Evolutionary conservation across 371 early-diverging fungal species (phyloP).

Genomic region (Apophysomyces trapeziformis): DNA sequence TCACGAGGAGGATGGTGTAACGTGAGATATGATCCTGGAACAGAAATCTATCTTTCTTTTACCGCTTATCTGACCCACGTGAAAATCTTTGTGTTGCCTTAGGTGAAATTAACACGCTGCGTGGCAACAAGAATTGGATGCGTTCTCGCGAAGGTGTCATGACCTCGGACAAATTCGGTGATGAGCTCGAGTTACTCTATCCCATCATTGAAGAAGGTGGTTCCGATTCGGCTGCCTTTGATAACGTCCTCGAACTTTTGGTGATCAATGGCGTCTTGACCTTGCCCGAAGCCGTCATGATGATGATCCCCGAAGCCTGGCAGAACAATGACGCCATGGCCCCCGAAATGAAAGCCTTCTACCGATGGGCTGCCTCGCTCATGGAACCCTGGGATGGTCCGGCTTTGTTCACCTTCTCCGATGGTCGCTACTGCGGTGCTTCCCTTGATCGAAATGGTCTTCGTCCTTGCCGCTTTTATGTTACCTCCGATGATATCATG

Average conservation of each 20-base stretch:
- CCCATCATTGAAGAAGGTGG: conserved; percentile 97
- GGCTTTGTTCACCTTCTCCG: conserved; percentile 94
- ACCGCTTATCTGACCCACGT: not conserved
- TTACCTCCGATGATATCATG: conserved; percentile 92
- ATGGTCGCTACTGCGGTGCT: conserved; percentile 96
- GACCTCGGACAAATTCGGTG: conserved; percentile 78
- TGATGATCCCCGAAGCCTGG: conserved; percentile 98
- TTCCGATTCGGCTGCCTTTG: conserved; percentile 95
- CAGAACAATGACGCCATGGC: conserved; percentile 87
- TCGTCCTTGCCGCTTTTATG: conserved; percentile 95
- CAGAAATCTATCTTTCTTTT: not conserved
- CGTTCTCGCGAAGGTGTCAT: conserved; percentile 95
- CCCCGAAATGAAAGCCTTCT: conserved; percentile 88
- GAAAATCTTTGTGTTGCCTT: not conserved
- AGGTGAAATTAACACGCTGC: conserved; percentile 97
- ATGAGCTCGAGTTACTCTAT: conserved; percentile 80
- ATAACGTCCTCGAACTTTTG: conserved; percentile 94
- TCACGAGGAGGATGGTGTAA: too few relatives aligned
- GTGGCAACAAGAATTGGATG: conserved; percentile 99
- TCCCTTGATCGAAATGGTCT: conserved; percentile 96
- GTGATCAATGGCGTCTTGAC: conserved; percentile 89
- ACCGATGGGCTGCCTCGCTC: conserved; percentile 94
- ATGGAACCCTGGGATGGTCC: conserved; percentile 99
- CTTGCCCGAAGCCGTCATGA: conserved; percentile 95
- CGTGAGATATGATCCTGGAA: too few relatives aligned